These are phyloP conservation scores for Phytophthora meadii DNA, from an alignment of 352 stramenopile genomes.

Conservation along the genomic window DNA sequence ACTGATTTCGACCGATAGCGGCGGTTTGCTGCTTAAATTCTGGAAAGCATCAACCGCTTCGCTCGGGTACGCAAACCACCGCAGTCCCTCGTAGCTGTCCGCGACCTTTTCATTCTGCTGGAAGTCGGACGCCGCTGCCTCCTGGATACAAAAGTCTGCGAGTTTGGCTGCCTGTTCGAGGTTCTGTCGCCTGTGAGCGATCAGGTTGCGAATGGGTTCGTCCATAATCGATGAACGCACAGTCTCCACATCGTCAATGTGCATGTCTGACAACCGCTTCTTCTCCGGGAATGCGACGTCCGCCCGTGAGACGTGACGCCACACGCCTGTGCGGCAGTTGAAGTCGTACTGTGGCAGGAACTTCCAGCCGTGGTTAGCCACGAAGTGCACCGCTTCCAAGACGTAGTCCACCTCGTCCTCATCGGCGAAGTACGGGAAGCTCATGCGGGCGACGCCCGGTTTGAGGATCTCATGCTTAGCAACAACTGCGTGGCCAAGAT, in stretches of 20 bases:
- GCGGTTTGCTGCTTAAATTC: conserved; percentile 17
- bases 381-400: conserved; percentile 92
- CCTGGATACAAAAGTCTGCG: conserved; percentile 25
- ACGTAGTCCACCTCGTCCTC: conserved; percentile 94
- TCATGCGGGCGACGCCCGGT: conserved; percentile 95
- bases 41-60: conserved; percentile 31
- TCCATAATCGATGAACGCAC: neutral
- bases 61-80: conserved; percentile 44
- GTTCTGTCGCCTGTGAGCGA: conserved; percentile 27
- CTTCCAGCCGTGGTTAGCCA: conserved; percentile 92
- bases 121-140: conserved; percentile 16
- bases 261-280: conserved; percentile 28
- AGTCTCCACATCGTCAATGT: conserved; percentile 15
- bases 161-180: conserved; percentile 27
- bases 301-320: conserved; percentile 58
- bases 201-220: conserved; percentile 21
- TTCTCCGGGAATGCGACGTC: conserved; percentile 26
- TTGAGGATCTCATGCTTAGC: conserved; percentile 93
- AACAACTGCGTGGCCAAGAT: conserved; percentile 88
- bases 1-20: conserved; percentile 30
- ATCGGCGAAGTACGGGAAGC: conserved; percentile 89
- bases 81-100: conserved; percentile 30
- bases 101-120: conserved; percentile 21
- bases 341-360: conserved; percentile 96
- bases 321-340: conserved; percentile 95